phyloP scores from a whole-genome alignment of 2,329 filamentous ascomycete species.

The Nigrograna mackinnonii region DNA sequence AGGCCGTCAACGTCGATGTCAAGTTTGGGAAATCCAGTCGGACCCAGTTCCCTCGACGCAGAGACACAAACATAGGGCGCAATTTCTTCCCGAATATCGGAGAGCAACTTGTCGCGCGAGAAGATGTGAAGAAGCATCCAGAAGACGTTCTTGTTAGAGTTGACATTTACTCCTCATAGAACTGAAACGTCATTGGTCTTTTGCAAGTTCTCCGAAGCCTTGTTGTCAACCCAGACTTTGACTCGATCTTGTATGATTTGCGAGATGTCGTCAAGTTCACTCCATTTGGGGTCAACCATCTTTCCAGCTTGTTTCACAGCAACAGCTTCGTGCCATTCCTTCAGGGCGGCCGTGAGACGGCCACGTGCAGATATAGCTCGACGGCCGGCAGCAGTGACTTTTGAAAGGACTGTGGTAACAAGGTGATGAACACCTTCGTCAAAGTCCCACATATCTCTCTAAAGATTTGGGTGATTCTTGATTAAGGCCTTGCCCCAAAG shows the following conservation, averaged over 20 bases:
- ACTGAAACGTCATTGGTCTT: constrained; percentile 15
- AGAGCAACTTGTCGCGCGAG: constrained; percentile 43
- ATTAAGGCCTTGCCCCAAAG: constrained; percentile 15
- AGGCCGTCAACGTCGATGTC: constrained; percentile 14
- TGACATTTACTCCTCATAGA: constrained; percentile 16
- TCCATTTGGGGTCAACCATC: constrained; percentile 7
- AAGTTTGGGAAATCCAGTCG: constrained; percentile 9
- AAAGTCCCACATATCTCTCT: constrained; percentile 14
- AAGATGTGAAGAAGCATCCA: constrained; percentile 55
- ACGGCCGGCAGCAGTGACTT: constrained; percentile 9
- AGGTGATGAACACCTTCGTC: constrained; percentile 15
- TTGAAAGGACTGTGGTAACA: constrained; percentile 7
- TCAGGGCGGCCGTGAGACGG: constrained; percentile 12
- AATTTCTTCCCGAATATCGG: constrained; percentile 51
- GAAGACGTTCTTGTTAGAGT: constrained; percentile 35
- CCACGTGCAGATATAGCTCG: constrained; percentile 6
- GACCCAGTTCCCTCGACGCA: constrained; percentile 6
- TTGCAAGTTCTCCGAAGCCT: constrained; percentile 10
- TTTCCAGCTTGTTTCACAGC: constrained; percentile 11
- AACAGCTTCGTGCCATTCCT: constrained; percentile 15
- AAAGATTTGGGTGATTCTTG: constrained; percentile 11
- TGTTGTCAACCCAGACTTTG: constrained; percentile 11
- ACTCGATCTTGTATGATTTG: constrained; percentile 14
- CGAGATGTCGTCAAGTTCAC: constrained; percentile 11
- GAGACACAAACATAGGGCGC: constrained; percentile 44